These are phyloP conservation scores for Ogataea nonfermentans DNA, from an alignment of 805 yeast genomes.

Conservation along the genomic window DNA sequence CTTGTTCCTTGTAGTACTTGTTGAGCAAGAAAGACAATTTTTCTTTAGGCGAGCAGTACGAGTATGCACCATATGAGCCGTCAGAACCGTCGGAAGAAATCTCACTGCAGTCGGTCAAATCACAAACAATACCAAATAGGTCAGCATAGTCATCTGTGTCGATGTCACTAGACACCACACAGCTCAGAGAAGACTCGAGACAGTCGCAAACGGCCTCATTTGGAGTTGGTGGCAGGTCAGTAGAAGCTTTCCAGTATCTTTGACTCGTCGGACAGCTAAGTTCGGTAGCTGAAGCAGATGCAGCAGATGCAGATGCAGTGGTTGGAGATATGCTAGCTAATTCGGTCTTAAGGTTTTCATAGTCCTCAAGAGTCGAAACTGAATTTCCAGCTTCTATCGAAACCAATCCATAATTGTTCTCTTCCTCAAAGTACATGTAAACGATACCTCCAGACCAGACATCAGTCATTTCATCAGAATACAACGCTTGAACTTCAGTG, in stretches of 20 bases:
- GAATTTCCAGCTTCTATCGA: conserved; percentile 39
- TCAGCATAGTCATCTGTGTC: conserved; percentile 54
- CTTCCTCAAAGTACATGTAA: conserved; percentile 87
- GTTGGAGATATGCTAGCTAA: conserved; percentile 54
- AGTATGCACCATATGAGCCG: conserved; percentile 71
- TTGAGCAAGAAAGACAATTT: conserved; percentile 67
- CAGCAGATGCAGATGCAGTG: conserved; percentile 36
- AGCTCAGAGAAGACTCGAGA: conserved; percentile 47
- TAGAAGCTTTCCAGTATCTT: conserved; percentile 63
- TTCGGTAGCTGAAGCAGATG: conserved; percentile 36
- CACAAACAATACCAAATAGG: conserved; percentile 59
- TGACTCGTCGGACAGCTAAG: conserved; percentile 51
- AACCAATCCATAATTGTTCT: conserved; percentile 78
- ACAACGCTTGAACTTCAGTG: conserved; percentile 69
- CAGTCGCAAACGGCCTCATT: conserved; percentile 65
- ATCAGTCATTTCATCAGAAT: conserved; percentile 69
- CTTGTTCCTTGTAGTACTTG: conserved; percentile 54
- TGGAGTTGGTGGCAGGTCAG: conserved; percentile 77
- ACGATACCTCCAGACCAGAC: conserved; percentile 96
- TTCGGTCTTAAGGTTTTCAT: conserved; percentile 52
- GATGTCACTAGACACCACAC: conserved; percentile 58
- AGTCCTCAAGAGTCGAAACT: conserved; percentile 64
- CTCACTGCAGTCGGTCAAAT: conserved; percentile 55
- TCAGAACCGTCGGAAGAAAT: conserved; percentile 58
- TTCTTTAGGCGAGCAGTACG: conserved; percentile 70